Conservation (phyloP, 352 stramenopile genomes). For the Pythium dissotocum region DNA sequence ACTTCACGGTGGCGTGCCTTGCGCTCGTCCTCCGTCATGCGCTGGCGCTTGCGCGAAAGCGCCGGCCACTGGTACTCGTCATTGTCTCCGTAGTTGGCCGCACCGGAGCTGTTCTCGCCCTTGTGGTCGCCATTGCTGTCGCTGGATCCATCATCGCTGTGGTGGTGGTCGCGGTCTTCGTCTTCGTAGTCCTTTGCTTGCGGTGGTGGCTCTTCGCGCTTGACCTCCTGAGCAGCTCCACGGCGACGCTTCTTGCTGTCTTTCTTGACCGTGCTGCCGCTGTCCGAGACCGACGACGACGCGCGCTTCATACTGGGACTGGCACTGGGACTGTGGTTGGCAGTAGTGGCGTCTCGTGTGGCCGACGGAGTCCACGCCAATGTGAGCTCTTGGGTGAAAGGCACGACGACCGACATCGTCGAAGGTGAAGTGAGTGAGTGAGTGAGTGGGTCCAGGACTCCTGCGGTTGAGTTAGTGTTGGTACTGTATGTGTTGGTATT, state of each 20-base stretch:
- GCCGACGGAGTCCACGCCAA: constrained; percentile 15
- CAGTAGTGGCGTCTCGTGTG: not conserved
- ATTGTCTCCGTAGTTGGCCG: not conserved
- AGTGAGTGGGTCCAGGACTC: no score
- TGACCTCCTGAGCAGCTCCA: not conserved
- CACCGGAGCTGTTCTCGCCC: constrained; percentile 1
- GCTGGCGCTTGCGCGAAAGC: constrained; percentile 21
- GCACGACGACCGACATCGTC: constrained; percentile 23
- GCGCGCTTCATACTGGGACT: constrained; percentile 4
- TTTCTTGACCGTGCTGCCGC: not conserved
- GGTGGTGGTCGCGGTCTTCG: not conserved
- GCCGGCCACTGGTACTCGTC: constrained; percentile 19
- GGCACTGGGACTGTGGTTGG: not conserved
- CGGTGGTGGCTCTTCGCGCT: not conserved
- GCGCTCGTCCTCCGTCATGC: constrained; percentile 27
- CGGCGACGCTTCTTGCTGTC: constrained; percentile 19
- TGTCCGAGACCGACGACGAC: not conserved
- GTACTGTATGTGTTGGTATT: no score
- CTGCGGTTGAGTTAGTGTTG: not conserved
- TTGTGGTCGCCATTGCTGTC: not conserved
- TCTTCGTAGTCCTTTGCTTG: not conserved
- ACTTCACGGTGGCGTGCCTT: constrained; percentile 27
- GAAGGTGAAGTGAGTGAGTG: constrained; percentile 14
- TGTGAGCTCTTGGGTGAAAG: constrained; percentile 16
- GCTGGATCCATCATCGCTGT: not conserved